A percentile compares a stretch with the other conserved stretches of the same genome.
Evolutionary conservation across 1,284 basidiomycete species (phyloP).

Genomic region (Kwoniella shivajii): DNA sequence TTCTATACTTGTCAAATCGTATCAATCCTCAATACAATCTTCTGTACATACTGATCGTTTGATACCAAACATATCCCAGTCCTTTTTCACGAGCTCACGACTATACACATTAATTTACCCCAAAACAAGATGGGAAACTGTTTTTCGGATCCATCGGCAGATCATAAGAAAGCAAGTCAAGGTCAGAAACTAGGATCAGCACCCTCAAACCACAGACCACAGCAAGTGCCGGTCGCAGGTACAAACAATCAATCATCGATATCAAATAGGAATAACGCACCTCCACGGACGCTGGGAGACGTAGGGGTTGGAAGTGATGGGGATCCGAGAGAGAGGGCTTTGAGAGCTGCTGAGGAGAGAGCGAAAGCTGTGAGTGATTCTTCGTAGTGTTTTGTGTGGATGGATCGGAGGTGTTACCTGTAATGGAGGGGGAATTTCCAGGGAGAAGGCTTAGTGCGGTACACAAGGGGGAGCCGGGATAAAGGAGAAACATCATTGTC

Average conservation of each 20-base stretch:
- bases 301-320: slow-evolving; percentile 16
- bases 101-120: too few species aligned
- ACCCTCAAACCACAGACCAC: background rate
- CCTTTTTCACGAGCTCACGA: too few species aligned
- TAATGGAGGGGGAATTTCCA: slow-evolving; percentile 12
- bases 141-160: slow-evolving; percentile 50
- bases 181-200: slow-evolving; percentile 45
- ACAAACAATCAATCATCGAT: slow-evolving; percentile 5
- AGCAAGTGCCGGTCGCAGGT: slow-evolving; percentile 1
- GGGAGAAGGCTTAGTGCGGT: too few species aligned
- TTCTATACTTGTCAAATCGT: too few species aligned
- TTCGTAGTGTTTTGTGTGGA: background rate
- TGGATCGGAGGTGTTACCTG: background rate
- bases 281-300: slow-evolving; percentile 25
- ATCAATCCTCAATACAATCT: background rate
- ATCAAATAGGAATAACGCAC: slow-evolving; percentile 9
- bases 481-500: too few species aligned
- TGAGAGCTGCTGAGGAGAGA: slow-evolving; percentile 49
- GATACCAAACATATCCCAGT: too few species aligned
- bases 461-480: too few species aligned
- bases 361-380: slow-evolving; percentile 45
- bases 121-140: slow-evolving; percentile 49
- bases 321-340: slow-evolving; percentile 45
- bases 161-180: slow-evolving; percentile 18
- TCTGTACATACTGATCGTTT: background rate